Conservation (phyloP, 1,139 yeast species). For the Candida smagusa region DNA sequence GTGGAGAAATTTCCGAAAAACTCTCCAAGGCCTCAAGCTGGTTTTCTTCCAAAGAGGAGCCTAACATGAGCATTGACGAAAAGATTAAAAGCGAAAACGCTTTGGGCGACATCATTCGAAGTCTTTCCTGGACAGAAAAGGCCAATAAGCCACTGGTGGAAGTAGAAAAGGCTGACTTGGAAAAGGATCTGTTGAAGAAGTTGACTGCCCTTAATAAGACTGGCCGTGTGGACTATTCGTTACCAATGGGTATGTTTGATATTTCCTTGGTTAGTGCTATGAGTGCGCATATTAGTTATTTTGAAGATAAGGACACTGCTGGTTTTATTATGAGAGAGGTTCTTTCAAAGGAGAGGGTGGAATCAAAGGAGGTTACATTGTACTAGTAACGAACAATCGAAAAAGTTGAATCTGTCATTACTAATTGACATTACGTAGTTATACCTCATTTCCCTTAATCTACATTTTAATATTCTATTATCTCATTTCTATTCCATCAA, state of each 20-base stretch:
- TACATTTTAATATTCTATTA: background rate
- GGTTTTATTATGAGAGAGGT: slow-evolving; percentile 67
- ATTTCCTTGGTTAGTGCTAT: slow-evolving; percentile 75
- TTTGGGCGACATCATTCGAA: slow-evolving; percentile 41
- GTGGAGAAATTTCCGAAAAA: slow-evolving; percentile 45
- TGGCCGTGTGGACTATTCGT: slow-evolving; percentile 78
- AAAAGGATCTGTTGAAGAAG: slow-evolving; percentile 26
- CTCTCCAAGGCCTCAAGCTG: slow-evolving; percentile 44
- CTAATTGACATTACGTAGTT: background rate
- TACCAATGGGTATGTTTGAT: slow-evolving; percentile 80
- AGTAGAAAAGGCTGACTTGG: slow-evolving; percentile 18
- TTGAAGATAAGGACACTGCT: slow-evolving; percentile 83
- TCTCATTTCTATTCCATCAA: slow-evolving; percentile 22
- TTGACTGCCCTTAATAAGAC: slow-evolving; percentile 53
- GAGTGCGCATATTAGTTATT: slow-evolving; percentile 84
- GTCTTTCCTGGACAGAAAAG: slow-evolving; percentile 24
- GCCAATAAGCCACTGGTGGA: slow-evolving; percentile 14
- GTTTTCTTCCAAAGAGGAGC: slow-evolving; percentile 21
- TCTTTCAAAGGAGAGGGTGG: slow-evolving; percentile 19
- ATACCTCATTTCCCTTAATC: background rate
- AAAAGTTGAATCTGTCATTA: background rate
- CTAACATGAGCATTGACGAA: slow-evolving; percentile 15
- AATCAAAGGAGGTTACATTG: slow-evolving; percentile 22
- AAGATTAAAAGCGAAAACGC: slow-evolving; percentile 35
- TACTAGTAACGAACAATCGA: slow-evolving; percentile 9